These are phyloP conservation scores for Calonectria leucothoes DNA, from an alignment of 2,329 filamentous ascomycete species.

Conservation along the genomic window DNA sequence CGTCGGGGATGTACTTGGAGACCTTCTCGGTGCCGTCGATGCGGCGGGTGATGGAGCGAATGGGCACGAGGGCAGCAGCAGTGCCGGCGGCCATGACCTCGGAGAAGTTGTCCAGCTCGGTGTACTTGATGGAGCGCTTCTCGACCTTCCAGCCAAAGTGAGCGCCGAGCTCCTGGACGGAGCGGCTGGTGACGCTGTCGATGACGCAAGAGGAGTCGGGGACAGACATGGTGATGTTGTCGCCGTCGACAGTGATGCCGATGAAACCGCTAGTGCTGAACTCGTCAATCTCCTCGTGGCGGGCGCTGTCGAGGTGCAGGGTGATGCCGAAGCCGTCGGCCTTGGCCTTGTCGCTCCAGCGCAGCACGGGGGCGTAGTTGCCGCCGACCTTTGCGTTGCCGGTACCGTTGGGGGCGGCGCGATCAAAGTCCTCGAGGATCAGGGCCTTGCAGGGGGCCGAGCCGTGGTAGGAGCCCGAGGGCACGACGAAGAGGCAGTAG, in stretches of 20 bases:
- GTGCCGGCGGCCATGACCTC: constrained; percentile 95
- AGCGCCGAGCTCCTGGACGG: constrained; percentile 78
- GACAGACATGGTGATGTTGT: constrained; percentile 79
- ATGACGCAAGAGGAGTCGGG: constrained; percentile 91
- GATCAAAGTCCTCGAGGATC: constrained; percentile 93
- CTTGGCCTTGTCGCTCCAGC: constrained; percentile 86
- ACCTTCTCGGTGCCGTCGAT: constrained; percentile 56
- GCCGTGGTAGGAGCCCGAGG: constrained; percentile 95
- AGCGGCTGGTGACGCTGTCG: constrained; percentile 85
- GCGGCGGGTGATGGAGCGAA: constrained; percentile 86
- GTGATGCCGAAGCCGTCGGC: constrained; percentile 91
- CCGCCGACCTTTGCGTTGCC: constrained; percentile 95
- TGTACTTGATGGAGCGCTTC: constrained; percentile 74
- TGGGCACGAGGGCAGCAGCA: constrained; percentile 90
- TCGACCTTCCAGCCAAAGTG: constrained; percentile 89
- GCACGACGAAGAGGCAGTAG: constrained; percentile 89
- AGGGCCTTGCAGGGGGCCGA: constrained; percentile 87
- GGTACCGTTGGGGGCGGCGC: constrained; percentile 89
- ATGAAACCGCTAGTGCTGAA: constrained; percentile 97
- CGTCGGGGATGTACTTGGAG: constrained; percentile 65
- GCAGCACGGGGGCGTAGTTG: constrained; percentile 93
- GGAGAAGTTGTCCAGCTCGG: constrained; percentile 63
- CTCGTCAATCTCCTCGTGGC: constrained; percentile 89
- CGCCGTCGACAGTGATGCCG: constrained; percentile 73
- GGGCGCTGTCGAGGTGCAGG: constrained; percentile 88